phyloP scores from a whole-genome alignment of 768 basidiomycete species.

The Hygrocybe punicea region DNA sequence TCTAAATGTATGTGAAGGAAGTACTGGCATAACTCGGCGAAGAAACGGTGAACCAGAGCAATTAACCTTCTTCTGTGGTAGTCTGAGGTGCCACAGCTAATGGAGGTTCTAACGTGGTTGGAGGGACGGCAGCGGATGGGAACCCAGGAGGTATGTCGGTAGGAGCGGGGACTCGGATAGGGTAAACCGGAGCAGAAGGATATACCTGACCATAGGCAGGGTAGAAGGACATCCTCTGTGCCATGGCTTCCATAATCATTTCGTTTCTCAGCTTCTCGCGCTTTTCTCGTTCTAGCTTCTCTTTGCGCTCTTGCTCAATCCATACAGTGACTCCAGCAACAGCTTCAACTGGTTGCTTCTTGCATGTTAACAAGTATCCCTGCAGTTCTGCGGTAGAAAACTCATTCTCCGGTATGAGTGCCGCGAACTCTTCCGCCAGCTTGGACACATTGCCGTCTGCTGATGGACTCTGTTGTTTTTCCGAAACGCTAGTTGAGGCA shows the following conservation, averaged over 20 bases:
- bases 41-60: too few relatives aligned
- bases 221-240: background rate
- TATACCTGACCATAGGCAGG: background rate
- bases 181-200: background rate
- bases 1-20: too few relatives aligned
- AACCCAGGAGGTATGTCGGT: too few relatives aligned
- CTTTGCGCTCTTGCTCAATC: slow-evolving; percentile 28
- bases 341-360: slow-evolving; percentile 20
- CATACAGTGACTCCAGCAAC: slow-evolving; percentile 24
- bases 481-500: too few relatives aligned
- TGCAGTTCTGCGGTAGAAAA: slow-evolving; percentile 46
- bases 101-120: too few relatives aligned
- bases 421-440: slow-evolving; percentile 30
- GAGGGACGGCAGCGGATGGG: too few relatives aligned
- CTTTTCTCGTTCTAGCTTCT: slow-evolving; percentile 20
- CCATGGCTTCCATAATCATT: slow-evolving; percentile 23
- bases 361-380: slow-evolving; percentile 39
- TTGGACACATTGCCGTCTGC: background rate
- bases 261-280: slow-evolving; percentile 23
- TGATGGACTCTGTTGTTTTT: background rate
- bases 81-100: too few relatives aligned
- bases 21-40: too few relatives aligned
- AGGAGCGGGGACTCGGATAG: too few relatives aligned
- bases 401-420: slow-evolving; percentile 31
- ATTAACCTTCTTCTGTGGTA: too few relatives aligned